Base-by-base conservation (phyloP, 805 yeast species). In the Pichia deserticola region DNA sequence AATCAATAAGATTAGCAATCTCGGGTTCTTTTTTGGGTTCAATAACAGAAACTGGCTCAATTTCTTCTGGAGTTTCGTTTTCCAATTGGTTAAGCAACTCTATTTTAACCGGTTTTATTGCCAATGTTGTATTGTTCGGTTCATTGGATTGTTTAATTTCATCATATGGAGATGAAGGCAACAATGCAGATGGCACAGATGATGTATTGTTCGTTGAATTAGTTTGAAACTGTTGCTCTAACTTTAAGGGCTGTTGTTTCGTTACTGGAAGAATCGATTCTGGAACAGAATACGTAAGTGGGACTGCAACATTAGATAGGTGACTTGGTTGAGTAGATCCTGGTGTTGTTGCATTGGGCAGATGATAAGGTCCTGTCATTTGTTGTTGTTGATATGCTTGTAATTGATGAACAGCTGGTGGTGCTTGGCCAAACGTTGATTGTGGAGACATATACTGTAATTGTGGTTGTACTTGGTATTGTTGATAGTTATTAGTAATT, bases 1-100 rank as follows among this genome's bases (percentile, higher is more conserved):
- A 47, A 27, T 52, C 55, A 20, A 52, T 52, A 15, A 52, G 48
- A 25, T 52, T 52, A 4, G 47, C 53, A 11, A 52, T 44, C 13
- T 42, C 46, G 12, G 51, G 51, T 30, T 47, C 55, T 28, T 49
- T 43, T 36, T 40, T 40, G 4, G 25, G 11, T 34, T 36, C 36
- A 1, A 44, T 37, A 11, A 43, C 38, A n/a, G 20, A 25, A 44
- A 36, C 27, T 13, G 11, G 42, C 13, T 32, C 10, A 20, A 25
- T 11, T 10, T n/a, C 4, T 27, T 25, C 41, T 8, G 40, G 9
- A 13, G 29, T 25, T 12, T 39, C 3, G 29, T 13, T 9, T 3
- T 37, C 40, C 8, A 10, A 20, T 9, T 12, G 8, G 2, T 37
- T 37, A 12, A 2, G 33, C 29, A 30, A 12, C 27, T 34, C n/a